Conservation (phyloP, 2,329 filamentous ascomycete species). For the Tolypocladium tropicale region DNA sequence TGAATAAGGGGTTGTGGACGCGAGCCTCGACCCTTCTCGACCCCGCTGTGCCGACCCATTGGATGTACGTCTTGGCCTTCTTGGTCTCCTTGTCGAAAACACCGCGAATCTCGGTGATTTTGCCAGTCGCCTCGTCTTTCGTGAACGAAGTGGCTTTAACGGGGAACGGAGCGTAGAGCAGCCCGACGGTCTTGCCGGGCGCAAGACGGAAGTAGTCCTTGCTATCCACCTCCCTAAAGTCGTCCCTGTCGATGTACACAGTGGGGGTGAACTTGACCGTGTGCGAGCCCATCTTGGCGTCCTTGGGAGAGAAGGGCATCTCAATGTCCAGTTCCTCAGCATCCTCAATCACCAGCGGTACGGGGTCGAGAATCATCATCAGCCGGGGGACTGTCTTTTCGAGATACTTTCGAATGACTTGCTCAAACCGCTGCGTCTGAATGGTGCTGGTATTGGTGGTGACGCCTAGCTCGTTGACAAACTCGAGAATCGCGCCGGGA, state of each 20-base stretch:
- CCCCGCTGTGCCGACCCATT: slow-evolving; percentile 68
- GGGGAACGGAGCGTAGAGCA: slow-evolving; percentile 61
- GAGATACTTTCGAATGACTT: slow-evolving; percentile 74
- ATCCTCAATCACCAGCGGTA: slow-evolving; percentile 75
- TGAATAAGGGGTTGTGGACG: slow-evolving; percentile 76
- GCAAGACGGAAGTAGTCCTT: slow-evolving; percentile 73
- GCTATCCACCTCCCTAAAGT: slow-evolving; percentile 67
- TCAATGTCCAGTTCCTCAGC: slow-evolving; percentile 52
- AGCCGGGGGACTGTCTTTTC: slow-evolving; percentile 80
- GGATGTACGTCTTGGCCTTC: slow-evolving; percentile 73
- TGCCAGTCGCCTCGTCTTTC: slow-evolving; percentile 54
- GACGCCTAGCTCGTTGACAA: slow-evolving; percentile 84
- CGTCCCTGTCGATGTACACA: slow-evolving; percentile 75
- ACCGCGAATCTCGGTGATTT: slow-evolving; percentile 54
- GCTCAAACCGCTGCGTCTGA: slow-evolving; percentile 73
- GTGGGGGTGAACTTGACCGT: slow-evolving; percentile 58
- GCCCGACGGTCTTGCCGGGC: slow-evolving; percentile 65
- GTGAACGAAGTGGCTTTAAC: slow-evolving; percentile 61
- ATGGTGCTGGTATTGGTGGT: slow-evolving; percentile 75
- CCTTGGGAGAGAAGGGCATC: slow-evolving; percentile 75
- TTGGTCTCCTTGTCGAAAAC: slow-evolving; percentile 60
- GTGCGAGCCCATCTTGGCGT: slow-evolving; percentile 55
- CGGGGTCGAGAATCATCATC: slow-evolving; percentile 80
- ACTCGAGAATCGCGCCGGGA: slow-evolving; percentile 78
- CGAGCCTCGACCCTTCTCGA: slow-evolving; percentile 63